A percentile compares a stretch with the other conserved stretches of the same genome.
phyloP scores from a whole-genome alignment of 331 rosid species.

The Cucumis variabilis region DNA sequence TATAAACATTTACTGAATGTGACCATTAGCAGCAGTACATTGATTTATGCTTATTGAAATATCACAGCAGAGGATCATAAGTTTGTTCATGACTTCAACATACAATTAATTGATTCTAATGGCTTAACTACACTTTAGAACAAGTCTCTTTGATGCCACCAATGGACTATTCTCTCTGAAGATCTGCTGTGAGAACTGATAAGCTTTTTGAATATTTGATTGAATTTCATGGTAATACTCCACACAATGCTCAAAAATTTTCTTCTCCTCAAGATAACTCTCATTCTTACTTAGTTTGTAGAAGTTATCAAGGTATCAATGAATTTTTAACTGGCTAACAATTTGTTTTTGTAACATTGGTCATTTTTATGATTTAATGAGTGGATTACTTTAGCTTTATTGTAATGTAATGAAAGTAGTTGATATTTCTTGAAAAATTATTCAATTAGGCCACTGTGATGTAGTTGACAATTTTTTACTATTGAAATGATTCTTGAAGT shows the following conservation, averaged over 20 bases:
- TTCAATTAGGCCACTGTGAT: too few relatives aligned
- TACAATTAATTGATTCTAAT: neutral
- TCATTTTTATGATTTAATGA: too few relatives aligned
- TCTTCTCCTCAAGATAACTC: neutral
- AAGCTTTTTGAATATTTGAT: neutral
- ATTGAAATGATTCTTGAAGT: too few relatives aligned
- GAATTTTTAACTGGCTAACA: too few relatives aligned
- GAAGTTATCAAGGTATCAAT: neutral
- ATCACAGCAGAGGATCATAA: constrained; percentile 10
- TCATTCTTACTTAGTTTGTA: neutral
- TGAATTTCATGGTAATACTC: constrained; percentile 12
- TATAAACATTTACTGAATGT: neutral
- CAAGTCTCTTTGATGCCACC: constrained; percentile 6
- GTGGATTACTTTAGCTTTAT: too few relatives aligned
- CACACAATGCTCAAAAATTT: neutral
- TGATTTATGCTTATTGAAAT: constrained; percentile 19
- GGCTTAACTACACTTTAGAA: neutral
- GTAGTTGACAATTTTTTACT: too few relatives aligned
- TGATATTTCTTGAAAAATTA: too few relatives aligned
- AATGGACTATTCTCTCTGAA: constrained; percentile 6
- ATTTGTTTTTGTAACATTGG: too few relatives aligned
- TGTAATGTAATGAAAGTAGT: too few relatives aligned
- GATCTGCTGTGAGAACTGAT: neutral
- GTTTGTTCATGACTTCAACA: constrained; percentile 7
- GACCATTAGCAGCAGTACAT: neutral